Evolutionary conservation across 345 rosid genomes (phyloP).

Genomic region (Eucalyptus regnans): DNA sequence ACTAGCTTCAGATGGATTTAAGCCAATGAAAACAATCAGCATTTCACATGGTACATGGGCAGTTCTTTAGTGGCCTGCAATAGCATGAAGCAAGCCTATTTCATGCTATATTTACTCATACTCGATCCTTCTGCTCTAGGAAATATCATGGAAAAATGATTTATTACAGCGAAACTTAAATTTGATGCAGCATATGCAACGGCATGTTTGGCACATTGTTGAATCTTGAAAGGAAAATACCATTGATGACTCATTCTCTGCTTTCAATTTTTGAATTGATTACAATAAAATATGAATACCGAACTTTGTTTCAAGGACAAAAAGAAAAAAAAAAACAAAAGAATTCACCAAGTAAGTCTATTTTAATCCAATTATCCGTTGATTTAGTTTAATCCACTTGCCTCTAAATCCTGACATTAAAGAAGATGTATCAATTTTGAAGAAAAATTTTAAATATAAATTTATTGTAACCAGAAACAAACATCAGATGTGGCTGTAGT

Average conservation of each 20-base stretch:
- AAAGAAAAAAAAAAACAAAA: neutral
- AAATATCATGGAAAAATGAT: neutral
- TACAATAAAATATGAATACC: neutral
- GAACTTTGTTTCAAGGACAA: neutral
- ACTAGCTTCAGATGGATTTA: neutral
- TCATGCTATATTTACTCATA: neutral
- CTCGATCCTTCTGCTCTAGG: neutral
- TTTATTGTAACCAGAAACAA: rapidly evolving
- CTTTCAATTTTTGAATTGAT: neutral
- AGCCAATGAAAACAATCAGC: neutral
- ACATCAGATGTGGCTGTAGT: constrained; percentile 31
- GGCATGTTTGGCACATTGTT: neutral
- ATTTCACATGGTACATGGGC: neutral
- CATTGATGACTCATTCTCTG: neutral
- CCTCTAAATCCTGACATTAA: neutral
- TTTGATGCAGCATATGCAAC: neutral
- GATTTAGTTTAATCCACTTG: neutral
- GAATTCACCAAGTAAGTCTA: neutral
- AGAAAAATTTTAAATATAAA: neutral
- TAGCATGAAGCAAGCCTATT: neutral
- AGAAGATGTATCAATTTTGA: neutral
- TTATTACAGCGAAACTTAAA: neutral
- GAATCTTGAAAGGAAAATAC: neutral
- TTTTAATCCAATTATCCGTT: neutral
- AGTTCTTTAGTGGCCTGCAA: neutral